These are phyloP conservation scores for Incumbomyces delicatus DNA, from an alignment of 2,329 filamentous ascomycete genomes.

Conservation along the genomic window DNA sequence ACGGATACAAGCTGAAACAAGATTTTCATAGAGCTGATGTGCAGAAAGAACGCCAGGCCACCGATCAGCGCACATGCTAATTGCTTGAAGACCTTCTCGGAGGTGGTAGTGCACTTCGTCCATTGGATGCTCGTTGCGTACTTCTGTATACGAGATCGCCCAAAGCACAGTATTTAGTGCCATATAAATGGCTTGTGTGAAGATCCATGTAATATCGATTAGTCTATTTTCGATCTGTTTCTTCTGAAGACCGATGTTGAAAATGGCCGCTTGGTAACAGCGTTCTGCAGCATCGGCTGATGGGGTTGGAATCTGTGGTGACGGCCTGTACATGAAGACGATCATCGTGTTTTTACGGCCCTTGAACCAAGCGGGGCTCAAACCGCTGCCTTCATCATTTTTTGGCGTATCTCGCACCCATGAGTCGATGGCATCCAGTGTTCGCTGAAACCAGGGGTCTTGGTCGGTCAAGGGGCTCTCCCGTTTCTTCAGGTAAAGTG, in stretches of 20 bases:
- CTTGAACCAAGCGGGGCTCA: slow-evolving; percentile 70
- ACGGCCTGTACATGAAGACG: slow-evolving; percentile 78
- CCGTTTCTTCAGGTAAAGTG: slow-evolving; percentile 75
- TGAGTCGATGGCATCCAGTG: slow-evolving; percentile 65
- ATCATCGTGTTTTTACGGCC: slow-evolving; percentile 77
- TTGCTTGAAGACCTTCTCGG: slow-evolving; percentile 63
- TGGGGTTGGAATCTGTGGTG: slow-evolving; percentile 81
- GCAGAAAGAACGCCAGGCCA: slow-evolving; percentile 88
- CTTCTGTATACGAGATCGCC: slow-evolving; percentile 77
- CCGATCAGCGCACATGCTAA: slow-evolving; percentile 69
- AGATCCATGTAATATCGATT: slow-evolving; percentile 88
- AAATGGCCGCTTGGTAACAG: slow-evolving; percentile 74
- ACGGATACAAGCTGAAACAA: slow-evolving; percentile 76
- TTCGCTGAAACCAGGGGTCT: slow-evolving; percentile 77
- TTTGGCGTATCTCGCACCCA: slow-evolving; percentile 73
- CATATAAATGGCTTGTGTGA: slow-evolving; percentile 82
- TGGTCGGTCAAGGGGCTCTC: slow-evolving; percentile 65
- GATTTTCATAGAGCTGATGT: slow-evolving; percentile 73
- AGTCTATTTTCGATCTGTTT: slow-evolving; percentile 67
- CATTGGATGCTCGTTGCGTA: slow-evolving; percentile 61
- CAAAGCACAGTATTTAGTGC: slow-evolving; percentile 84
- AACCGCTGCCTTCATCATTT: slow-evolving; percentile 55
- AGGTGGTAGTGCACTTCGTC: slow-evolving; percentile 70
- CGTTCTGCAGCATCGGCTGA: slow-evolving; percentile 66
- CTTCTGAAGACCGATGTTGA: slow-evolving; percentile 70